Percentiles rank a stretch among this genome's conserved stretches.
These are phyloP conservation scores for Fraxinus sp. DNA, from an alignment of 305 asterid species.

Conservation along the genomic window DNA sequence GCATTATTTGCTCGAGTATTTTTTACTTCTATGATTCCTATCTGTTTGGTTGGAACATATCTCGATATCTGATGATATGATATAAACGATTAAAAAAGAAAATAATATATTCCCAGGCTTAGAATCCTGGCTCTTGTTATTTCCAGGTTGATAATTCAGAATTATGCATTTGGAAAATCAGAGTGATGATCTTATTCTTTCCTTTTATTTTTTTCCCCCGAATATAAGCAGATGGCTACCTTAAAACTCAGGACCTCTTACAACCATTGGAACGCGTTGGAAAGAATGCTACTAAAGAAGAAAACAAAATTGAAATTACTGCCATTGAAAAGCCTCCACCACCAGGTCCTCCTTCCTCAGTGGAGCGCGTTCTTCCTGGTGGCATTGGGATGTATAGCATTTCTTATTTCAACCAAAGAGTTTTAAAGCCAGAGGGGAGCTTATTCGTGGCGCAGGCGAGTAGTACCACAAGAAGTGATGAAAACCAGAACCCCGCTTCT, in stretches of 20 bases:
- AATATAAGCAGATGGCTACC: slow-evolving; percentile 53
- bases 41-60: background rate
- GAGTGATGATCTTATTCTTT: slow-evolving; percentile 9
- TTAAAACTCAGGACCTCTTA: slow-evolving; percentile 89
- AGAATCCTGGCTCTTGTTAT: background rate
- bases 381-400: slow-evolving; percentile 82
- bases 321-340: slow-evolving; percentile 50
- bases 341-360: slow-evolving; percentile 41
- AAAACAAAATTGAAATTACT: slow-evolving; percentile 39
- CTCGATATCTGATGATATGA: background rate
- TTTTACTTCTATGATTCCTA: background rate
- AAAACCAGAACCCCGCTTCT: slow-evolving; percentile 72
- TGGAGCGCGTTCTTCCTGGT: slow-evolving; percentile 74
- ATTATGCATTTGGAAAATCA: background rate
- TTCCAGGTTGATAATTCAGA: background rate
- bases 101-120: background rate
- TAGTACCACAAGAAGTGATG: slow-evolving; percentile 54
- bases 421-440: slow-evolving; percentile 56
- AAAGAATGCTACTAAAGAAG: slow-evolving; percentile 47
- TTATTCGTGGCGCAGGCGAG: slow-evolving; percentile 51
- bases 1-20: background rate
- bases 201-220: background rate
- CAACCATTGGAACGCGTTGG: slow-evolving; percentile 81
- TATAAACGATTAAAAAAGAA: background rate
- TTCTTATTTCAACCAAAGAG: slow-evolving; percentile 67